phyloP scores from a whole-genome alignment of 208 protist species.

The Blechomonas ayalai region DNA sequence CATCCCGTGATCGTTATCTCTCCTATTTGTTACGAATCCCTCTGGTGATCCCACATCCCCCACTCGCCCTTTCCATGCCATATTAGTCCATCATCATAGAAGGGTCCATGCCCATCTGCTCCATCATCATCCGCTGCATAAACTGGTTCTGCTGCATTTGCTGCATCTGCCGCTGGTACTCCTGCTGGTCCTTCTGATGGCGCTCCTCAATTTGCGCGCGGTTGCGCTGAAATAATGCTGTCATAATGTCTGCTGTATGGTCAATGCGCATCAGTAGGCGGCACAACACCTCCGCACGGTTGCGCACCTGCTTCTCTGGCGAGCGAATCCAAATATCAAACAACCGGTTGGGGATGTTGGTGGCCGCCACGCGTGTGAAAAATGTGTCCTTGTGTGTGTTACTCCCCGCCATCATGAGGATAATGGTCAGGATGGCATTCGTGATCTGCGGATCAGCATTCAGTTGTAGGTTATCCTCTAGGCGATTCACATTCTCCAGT shows the following conservation, averaged over 20 bases:
- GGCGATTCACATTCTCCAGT: conserved; percentile 41
- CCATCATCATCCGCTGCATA: conserved; percentile 86
- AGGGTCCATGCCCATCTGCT: conserved; percentile 80
- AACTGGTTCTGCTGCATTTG: conserved; percentile 78
- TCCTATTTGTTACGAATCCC: no score
- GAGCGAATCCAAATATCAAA: conserved; percentile 75
- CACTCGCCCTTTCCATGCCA: no score
- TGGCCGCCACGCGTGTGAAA: conserved; percentile 40
- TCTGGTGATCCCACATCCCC: conserved; percentile 6
- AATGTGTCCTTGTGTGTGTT: conserved; percentile 36
- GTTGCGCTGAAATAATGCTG: conserved; percentile 49
- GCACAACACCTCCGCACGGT: conserved; percentile 58
- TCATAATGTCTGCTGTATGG: conserved; percentile 19
- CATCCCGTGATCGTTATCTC: no score
- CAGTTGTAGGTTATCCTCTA: conserved; percentile 46
- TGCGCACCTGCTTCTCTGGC: conserved; percentile 49
- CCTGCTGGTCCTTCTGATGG: conserved; percentile 66
- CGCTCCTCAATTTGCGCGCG: conserved; percentile 67
- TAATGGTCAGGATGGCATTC: conserved; percentile 61
- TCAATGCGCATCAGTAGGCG: conserved; percentile 46
- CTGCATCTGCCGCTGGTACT: conserved; percentile 70
- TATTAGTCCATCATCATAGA: conserved; percentile 35
- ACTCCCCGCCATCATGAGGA: conserved; percentile 68
- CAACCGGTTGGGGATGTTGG: conserved; percentile 39
- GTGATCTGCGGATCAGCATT: conserved; percentile 33